Base-by-base conservation (phyloP, 805 yeast species). In the Hanseniaspora meyeri region DNA sequence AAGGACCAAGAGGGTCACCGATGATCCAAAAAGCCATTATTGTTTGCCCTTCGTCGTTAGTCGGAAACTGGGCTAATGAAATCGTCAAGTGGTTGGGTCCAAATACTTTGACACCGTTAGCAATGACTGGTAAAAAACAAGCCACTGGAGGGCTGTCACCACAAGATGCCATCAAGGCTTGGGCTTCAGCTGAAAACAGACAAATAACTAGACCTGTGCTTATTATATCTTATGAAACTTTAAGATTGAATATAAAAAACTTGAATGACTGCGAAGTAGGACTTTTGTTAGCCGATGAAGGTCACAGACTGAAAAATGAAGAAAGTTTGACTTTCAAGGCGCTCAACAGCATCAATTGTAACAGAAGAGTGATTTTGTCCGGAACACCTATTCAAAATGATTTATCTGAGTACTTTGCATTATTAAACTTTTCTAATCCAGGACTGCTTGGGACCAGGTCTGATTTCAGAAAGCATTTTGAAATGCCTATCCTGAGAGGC, bases 331-430 rank as follows among this genome's bases (percentile, higher is more conserved):
- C 98, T 0, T 91, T 89, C 63, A 87, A 87, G 0, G 87, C 97
- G 0, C 74, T 91, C 43, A 82, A 87, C 63, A 78, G 88, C n/a
- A 75, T 93, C 56, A 80, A 84, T 52, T 91, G 95, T 66, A 81
- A 83, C 51, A 75, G 98, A 64, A 76, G 98, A 58, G 97, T 91
- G 8, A 91, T 91, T 61, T 71, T 91, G 24, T 87, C 96, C 1
- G 98, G 98, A 40, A 91, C 98, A 0, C 98, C 98, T 0, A 90
- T 91, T 60, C 98, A 91, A 68, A 91, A 91, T 64, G 97, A 91
- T 71, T 73, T 91, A 38, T 83, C 95, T 0, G 98, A 91, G 69
- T 91, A 91, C 70, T 93, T 89, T 65, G 87, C 97, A 1, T 71
- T 91, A 51, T 72, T 93, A 59, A 87, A 83, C 63, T 91, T 91